phyloP scores from a whole-genome alignment of 1,139 yeast species.

The Kodamaea derodonti region DNA sequence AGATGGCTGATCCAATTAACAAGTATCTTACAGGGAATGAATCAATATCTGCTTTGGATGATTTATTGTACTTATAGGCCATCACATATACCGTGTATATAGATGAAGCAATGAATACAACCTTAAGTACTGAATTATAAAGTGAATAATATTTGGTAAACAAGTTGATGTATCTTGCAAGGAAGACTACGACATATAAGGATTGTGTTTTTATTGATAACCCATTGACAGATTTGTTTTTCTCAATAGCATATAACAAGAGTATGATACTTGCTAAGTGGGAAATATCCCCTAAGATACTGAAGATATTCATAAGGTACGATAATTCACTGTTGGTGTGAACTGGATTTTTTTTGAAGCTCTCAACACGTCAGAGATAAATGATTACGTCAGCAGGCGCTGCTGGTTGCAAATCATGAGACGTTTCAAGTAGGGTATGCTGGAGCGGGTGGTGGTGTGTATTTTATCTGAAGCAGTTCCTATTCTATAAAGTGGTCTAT shows the following conservation, averaged over 20 bases:
- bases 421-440: too few relatives aligned
- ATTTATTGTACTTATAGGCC: slow-evolving; percentile 56
- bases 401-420: too few relatives aligned
- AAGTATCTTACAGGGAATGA: slow-evolving; percentile 75
- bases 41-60: slow-evolving; percentile 54
- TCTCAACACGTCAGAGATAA: not conserved
- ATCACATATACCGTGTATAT: slow-evolving; percentile 72
- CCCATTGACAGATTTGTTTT: slow-evolving; percentile 70
- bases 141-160: slow-evolving; percentile 57
- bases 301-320: slow-evolving; percentile 56
- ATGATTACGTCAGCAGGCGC: too few relatives aligned
- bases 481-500: too few relatives aligned
- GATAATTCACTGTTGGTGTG: not conserved
- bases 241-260: slow-evolving; percentile 65
- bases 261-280: slow-evolving; percentile 80
- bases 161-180: slow-evolving; percentile 76
- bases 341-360: not conserved
- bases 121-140: slow-evolving; percentile 77
- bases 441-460: too few relatives aligned
- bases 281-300: slow-evolving; percentile 69
- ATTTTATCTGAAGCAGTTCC: too few relatives aligned
- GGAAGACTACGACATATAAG: slow-evolving; percentile 71
- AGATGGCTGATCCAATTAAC: slow-evolving; percentile 56
- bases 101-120: slow-evolving; percentile 74
- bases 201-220: slow-evolving; percentile 86